Evolutionary conservation across 371 early-diverging fungal genomes (phyloP), one percentile per base, ranked within the genome.

Genomic region (Mucor sp.): DNA sequence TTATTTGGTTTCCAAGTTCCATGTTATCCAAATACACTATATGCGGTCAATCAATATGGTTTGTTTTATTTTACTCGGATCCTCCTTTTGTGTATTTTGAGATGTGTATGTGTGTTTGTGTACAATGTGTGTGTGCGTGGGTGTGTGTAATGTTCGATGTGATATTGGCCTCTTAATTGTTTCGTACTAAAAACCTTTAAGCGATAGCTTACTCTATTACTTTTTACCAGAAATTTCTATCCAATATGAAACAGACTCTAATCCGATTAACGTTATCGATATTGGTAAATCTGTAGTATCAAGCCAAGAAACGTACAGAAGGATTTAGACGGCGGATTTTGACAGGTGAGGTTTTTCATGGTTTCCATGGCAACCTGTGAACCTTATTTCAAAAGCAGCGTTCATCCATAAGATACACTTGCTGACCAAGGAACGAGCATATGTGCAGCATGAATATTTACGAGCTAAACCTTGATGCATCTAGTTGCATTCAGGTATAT

Each of bases 11-110:
- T 47, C 47, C 27, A 53, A 53, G 53, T 53, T 50, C 50, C 12
- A 4, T 50, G 7, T 21, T 27, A 53, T 11, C 27, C 27, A 27
- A 14, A 53, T 15, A 53, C 27, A 53, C 15, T 47, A 17, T 47
- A 17, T 53, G 53, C 53, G 53, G 53, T 1, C 4, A 53, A 21
- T 21, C 27, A 53, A 53, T 21, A 19, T 25, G 14, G 25, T 53
- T 53, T 53, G 25, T 23, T 53, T 53, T 53, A 27, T 53, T 53
- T 53, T 53, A 53, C 53, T 53, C 53, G 53, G 53, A 53, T 53
- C 53, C 53, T 27, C 53, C 11, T 27, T 53, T 53, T 53, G 53
- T 53, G 53, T 53, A 53, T 27, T 48, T 41, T 41, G 41, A 17
- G 41, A 41, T 41, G 41, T 41, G 41, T 41, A 17, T 41, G 41